Evolutionary conservation across 1,284 basidiomycete genomes (phyloP), one percentile per base, ranked within the genome.

Genomic region (Cutaneotrichosporon sp.): DNA sequence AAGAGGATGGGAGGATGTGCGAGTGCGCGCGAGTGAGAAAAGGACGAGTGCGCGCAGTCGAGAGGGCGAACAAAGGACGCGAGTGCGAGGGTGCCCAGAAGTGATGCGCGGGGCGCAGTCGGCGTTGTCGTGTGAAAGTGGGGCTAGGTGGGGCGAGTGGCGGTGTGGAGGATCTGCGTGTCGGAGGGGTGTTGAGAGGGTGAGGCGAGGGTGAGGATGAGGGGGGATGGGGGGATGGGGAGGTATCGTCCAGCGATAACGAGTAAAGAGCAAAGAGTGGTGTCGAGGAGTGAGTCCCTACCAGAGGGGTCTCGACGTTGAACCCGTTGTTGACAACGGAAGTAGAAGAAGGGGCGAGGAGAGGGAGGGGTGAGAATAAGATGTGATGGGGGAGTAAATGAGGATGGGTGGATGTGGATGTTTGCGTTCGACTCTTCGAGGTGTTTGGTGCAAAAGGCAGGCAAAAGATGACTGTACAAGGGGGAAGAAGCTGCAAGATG

Each of bases 221-320:
- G 4, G 38, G 38, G 38, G 18, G 38, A 13, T 7, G 34, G 34
- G 34, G 16, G 13, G 34, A 11, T 4, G 4, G 34, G 18, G 38
- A 42, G 38, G 38, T 42, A 42, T 42, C 38, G 38, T n/a, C 38
- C 38, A 20, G 38, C 38, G 38, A 42, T 42, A 5, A 16, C 38
- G 38, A 42, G 38, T n/a, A n/a, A n/a, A 42, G 2, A 42, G 38
- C 18, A 42, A 42, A 42, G 38, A 42, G 38, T 42, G 38, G n/a
- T 42, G 38, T n/a, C 38, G 38, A 42, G 29, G 38, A n/a, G 38
- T 42, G 38, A n/a, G 38, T 42, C 38, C 38, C 38, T 42, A n/a
- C 38, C 38, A n/a, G 38, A 42, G 38, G 34, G 38, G 16, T 18
- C 38, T 42, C 18, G 16, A n/a, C 11, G 16, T n/a, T 38, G 38